Evolutionary conservation across 1,284 basidiomycete species (phyloP).

Genomic region (Grifola frondosa): DNA sequence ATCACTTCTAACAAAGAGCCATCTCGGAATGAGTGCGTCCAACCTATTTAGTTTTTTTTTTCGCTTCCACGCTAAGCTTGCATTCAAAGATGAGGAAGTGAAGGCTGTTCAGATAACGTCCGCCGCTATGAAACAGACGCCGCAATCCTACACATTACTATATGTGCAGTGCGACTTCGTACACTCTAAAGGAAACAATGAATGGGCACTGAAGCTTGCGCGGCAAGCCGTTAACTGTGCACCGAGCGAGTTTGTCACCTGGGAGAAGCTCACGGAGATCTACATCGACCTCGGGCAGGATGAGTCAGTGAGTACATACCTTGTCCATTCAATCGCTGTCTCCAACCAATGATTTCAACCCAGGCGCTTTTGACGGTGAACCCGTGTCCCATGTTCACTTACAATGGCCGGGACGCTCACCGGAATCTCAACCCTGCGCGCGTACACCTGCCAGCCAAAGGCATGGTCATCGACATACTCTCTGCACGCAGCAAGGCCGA

Average conservation of each 20-base stretch:
- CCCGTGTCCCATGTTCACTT: constrained; percentile 99
- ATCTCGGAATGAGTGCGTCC: constrained; percentile 92
- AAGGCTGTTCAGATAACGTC: constrained; percentile 95
- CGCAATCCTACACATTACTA: constrained; percentile 89
- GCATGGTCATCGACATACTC: constrained; percentile 79
- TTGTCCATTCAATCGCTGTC: background rate
- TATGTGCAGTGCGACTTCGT: constrained; percentile 95
- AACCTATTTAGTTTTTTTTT: background rate
- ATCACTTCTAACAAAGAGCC: constrained; percentile 83
- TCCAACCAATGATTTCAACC: background rate
- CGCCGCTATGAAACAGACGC: constrained; percentile 77
- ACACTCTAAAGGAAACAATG: constrained; percentile 75
- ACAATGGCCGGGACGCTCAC: constrained; percentile 95
- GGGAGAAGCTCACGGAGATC: constrained; percentile 94
- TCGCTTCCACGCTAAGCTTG: constrained; percentile 4
- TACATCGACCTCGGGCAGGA: constrained; percentile 91
- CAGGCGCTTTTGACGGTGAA: constrained; percentile 90
- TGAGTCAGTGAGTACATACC: constrained; percentile 54
- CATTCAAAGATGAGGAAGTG: constrained; percentile 98
- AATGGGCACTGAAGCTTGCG: constrained; percentile 91
- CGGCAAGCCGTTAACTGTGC: constrained; percentile 95
- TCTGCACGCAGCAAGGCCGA: constrained; percentile 69
- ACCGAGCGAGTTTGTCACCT: constrained; percentile 95
- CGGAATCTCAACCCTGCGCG: constrained; percentile 79
- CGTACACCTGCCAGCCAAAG: constrained; percentile 84